Base-by-base conservation (phyloP, 306 rosid species). In the Lathyrus oleraceus region DNA sequence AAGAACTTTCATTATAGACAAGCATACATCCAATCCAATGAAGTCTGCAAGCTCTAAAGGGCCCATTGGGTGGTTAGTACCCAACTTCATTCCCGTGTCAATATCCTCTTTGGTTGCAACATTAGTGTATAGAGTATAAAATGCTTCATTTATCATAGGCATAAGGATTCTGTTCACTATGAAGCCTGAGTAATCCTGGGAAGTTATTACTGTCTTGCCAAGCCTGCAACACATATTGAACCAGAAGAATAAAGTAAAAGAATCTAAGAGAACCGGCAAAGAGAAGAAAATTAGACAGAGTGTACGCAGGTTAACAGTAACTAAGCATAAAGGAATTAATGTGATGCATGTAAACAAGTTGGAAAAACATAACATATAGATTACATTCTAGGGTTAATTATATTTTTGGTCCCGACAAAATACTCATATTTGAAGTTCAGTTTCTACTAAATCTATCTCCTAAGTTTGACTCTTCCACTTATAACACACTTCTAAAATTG, bases 41-140 rank as follows among this genome's bases (percentile, higher is more conserved):
- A 93, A 90, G 74, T 93, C 98, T 12, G 96, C 98, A 59, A 93
- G 96, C 79, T 93, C 90, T 63, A 93, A 79, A 40, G 98, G 98
- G 63, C 98, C 98, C 97, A 90, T 87, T 69, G 97, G 96, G 82
- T 93, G 97, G 64, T 90, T 93, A 53, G 98, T 90, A 44, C 94
- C 98, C 61, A 93, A 82, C 85, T 88, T 90, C 97, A 93, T 93
- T 53, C 97, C 97, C 1, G 78, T 72, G 49, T 93, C 98, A 32
- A 93, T 88, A 71, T 93, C 98, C 82, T 93, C 97, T 70, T 88
- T 90, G 25, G 91, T 87, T 52, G 94, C 97, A 35, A 93, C 94
- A 4, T 91, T 91, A 1, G 88, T 84, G 60, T 86, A 82, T 3
- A 93, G 90, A 51, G 94, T 27, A 28, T 44, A 90, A 79, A 92